Evolutionary conservation across 352 stramenopile species (phyloP), one percentile per base, ranked within the genome.

Genomic region (Globisporangium polare): DNA sequence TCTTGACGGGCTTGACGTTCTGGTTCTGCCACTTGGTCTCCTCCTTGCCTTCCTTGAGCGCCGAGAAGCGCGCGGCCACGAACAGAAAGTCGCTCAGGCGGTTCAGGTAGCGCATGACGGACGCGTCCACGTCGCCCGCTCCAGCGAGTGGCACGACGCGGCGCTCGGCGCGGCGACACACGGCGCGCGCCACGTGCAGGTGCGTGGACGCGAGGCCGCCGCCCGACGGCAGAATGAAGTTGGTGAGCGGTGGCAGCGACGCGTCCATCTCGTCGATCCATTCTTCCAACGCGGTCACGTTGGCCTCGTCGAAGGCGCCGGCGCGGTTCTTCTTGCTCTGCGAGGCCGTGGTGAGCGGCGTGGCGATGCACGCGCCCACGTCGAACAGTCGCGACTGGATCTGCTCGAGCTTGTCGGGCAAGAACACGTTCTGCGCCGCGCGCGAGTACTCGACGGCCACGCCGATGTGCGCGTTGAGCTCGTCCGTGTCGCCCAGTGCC

Each of bases 341-440:
- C 29, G 78, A 83, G 5, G 82, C 79, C 1, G 78, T 78, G 20
- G 73, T 86, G 18, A 81, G 65, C 6, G 91, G 91, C 22, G 91
- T 97, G 20, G 91, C 91, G 33, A 97, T 80, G 47, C 83, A 87
- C 12, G 91, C 87, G 9, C 89, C 90, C n/a, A 96, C 71, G 61
- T 97, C 91, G 67, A 97, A 94, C 27, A 97, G 81, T 6, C 88
- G 73, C 26, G 83, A 95, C 80, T 97, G 91, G 61, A 97, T 92
- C 49, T 94, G 68, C 62, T 86, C 71, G n/a, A 97, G 75, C 54
- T 86, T 71, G 18, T 70, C 65, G 27, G 77, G 79, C 35, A 96
- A 63, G 31, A 73, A 75, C 15, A 53, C 76, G 65, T 85, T 79
- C 58, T 56, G 42, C 1, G 60, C 67, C 13, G 66, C 54, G 29